Percentiles rank a stretch among this genome's conserved stretches.
Evolutionary conservation across 2,329 filamentous ascomycete species (phyloP).

Genomic region (Hymenoscyphus repandus): DNA sequence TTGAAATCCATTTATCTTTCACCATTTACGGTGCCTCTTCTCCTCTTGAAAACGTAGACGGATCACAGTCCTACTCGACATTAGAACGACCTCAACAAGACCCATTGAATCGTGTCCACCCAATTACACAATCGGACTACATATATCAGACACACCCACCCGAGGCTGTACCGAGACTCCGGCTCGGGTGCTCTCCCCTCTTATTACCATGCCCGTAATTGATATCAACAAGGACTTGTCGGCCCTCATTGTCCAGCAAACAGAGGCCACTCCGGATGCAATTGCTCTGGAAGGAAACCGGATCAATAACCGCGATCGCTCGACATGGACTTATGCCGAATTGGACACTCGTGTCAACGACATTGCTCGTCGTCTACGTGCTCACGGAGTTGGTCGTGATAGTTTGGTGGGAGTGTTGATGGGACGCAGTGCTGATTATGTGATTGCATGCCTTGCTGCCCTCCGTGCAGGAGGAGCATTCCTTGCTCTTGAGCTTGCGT

Average conservation of each 20-base stretch:
- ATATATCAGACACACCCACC: too few relatives aligned
- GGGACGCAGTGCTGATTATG: conserved; percentile 71
- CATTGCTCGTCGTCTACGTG: conserved; percentile 60
- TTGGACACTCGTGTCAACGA: conserved; percentile 61
- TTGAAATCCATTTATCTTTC: conserved; percentile 12
- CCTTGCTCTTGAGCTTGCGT: conserved; percentile 73
- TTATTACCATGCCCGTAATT: conserved; percentile 53
- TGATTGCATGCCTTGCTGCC: conserved; percentile 73
- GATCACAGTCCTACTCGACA: too few relatives aligned
- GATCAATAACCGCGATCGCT: conserved; percentile 38
- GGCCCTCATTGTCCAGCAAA: conserved; percentile 66
- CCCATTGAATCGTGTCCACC: too few relatives aligned
- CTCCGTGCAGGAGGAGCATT: conserved; percentile 75
- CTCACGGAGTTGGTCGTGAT: conserved; percentile 66
- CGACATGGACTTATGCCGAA: conserved; percentile 62
- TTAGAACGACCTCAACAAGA: too few relatives aligned
- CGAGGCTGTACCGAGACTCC: too few relatives aligned
- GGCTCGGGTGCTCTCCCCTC: too few relatives aligned
- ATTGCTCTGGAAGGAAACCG: conserved; percentile 64
- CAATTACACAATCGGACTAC: too few relatives aligned
- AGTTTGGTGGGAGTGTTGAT: conserved; percentile 70
- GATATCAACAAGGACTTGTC: conserved; percentile 69
- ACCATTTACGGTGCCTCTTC: too few relatives aligned
- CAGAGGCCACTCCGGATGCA: conserved; percentile 60
- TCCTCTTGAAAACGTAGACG: too few relatives aligned